Conservation (phyloP, 768 basidiomycete genomes). For the Suillus paluster region DNA sequence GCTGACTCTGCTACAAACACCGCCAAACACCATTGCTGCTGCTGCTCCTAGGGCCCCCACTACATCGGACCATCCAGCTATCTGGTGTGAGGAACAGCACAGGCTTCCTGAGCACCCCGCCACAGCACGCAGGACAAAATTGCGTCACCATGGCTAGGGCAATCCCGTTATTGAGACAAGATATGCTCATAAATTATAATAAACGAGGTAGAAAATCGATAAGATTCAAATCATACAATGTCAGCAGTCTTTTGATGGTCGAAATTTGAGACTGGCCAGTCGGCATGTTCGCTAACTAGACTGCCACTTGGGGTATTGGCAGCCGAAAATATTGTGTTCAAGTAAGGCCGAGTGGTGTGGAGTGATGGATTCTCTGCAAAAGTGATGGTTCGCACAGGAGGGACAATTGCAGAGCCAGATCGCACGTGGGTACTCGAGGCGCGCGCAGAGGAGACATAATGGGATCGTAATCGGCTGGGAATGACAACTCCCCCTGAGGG, state of each 20-base stretch:
- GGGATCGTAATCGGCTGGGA: neutral
- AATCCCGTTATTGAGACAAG: neutral
- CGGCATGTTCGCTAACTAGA: neutral
- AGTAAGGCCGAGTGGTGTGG: neutral
- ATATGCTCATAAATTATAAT: neutral
- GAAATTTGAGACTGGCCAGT: neutral
- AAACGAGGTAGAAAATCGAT: neutral
- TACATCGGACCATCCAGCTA: neutral
- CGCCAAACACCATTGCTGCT: too few relatives aligned
- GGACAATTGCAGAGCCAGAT: conserved; percentile 3
- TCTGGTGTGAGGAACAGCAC: neutral
- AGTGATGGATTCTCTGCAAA: neutral
- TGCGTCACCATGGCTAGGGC: neutral
- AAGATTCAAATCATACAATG: neutral
- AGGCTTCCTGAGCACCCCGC: neutral
- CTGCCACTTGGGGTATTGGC: neutral
- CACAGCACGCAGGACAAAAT: neutral
- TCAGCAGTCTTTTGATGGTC: neutral
- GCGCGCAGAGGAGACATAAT: too few relatives aligned
- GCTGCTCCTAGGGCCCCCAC: too few relatives aligned
- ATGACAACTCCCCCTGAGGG: neutral
- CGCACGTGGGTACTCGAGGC: too few relatives aligned
- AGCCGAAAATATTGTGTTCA: conserved; percentile 10
- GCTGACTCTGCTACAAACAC: too few relatives aligned
- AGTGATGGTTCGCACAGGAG: neutral